A percentile compares a stretch with the other conserved stretches of the same genome.
These are phyloP conservation scores for Fragilaria crotonensis DNA, from an alignment of 108 stramenopile genomes.

Conservation along the genomic window DNA sequence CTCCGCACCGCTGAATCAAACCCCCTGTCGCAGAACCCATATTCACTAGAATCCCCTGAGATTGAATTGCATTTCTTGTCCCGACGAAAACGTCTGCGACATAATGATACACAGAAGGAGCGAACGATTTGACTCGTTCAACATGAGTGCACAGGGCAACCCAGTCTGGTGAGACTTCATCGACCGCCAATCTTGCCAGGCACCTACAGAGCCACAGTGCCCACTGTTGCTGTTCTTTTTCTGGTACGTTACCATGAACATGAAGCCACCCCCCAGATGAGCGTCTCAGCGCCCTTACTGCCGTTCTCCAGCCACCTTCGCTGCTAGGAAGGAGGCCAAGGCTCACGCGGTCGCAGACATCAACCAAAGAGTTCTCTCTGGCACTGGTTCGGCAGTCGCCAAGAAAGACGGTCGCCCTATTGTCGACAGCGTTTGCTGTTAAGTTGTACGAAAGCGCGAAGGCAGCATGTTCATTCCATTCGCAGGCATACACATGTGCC, in stretches of 20 bases:
- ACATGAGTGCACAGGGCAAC: slow-evolving; percentile 58
- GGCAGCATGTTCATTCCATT: slow-evolving; percentile 88
- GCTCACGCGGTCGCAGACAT: slow-evolving; percentile 78
- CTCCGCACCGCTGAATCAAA: slow-evolving; percentile 18
- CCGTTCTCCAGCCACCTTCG: slow-evolving; percentile 85
- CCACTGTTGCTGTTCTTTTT: slow-evolving; percentile 52
- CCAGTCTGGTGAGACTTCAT: slow-evolving; percentile 29
- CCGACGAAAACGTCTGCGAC: slow-evolving; percentile 86
- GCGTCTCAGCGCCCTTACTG: slow-evolving; percentile 57
- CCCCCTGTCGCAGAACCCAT: slow-evolving; percentile 8
- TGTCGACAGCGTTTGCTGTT: slow-evolving; percentile 59
- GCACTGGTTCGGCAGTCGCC: slow-evolving; percentile 74
- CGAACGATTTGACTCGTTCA: slow-evolving; percentile 90
- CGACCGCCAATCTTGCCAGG: slow-evolving; percentile 14
- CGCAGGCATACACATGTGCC: slow-evolving; percentile 67
- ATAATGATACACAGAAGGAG: slow-evolving; percentile 75
- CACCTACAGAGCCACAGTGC: slow-evolving; percentile 51
- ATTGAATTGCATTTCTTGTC: slow-evolving; percentile 8
- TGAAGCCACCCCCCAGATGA: slow-evolving; percentile 73
- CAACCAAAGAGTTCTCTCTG: slow-evolving; percentile 18
- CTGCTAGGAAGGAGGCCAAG: slow-evolving; percentile 90
- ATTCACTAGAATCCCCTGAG: not conserved
- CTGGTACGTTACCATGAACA: slow-evolving; percentile 88
- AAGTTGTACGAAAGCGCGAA: slow-evolving; percentile 75
- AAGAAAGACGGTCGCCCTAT: slow-evolving; percentile 44